Evolutionary conservation across 2,329 filamentous ascomycete genomes (phyloP).

Genomic region (Sporothrix dimorphospora): DNA sequence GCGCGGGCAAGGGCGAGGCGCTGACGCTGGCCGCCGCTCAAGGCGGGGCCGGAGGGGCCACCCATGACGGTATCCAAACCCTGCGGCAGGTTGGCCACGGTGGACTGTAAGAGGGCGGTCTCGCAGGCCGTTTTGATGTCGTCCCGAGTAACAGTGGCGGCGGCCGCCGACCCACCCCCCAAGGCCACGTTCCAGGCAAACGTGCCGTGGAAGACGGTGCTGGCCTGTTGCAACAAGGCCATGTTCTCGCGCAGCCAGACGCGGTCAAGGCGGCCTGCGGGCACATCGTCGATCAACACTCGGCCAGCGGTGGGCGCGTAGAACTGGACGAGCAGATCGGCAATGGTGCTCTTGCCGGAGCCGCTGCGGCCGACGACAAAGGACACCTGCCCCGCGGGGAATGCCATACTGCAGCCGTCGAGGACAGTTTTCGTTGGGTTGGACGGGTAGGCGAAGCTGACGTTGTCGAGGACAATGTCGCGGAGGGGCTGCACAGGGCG

Average conservation of each 20-base stretch:
- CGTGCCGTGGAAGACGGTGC: conserved; percentile 78
- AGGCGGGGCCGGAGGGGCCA: conserved; percentile 62
- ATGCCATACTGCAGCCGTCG: conserved; percentile 64
- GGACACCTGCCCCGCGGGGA: conserved; percentile 71
- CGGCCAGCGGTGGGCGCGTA: conserved; percentile 69
- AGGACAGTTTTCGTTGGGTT: conserved; percentile 65
- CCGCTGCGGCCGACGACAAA: conserved; percentile 87
- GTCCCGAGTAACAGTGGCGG: background rate
- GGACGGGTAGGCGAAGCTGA: conserved; percentile 81
- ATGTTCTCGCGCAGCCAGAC: conserved; percentile 78
- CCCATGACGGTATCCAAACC: conserved; percentile 76
- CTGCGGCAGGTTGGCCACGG: conserved; percentile 66
- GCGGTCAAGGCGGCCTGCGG: conserved; percentile 64
- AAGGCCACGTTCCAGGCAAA: conserved; percentile 78
- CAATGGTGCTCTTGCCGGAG: conserved; percentile 88
- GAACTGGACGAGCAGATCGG: conserved; percentile 76
- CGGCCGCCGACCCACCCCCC: conserved; percentile 47
- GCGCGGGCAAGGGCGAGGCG: conserved; percentile 80
- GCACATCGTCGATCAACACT: conserved; percentile 68
- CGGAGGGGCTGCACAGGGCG: conserved; percentile 57
- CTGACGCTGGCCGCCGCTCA: conserved; percentile 87
- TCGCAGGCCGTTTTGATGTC: conserved; percentile 65
- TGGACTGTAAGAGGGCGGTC: conserved; percentile 69
- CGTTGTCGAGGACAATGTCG: conserved; percentile 68
- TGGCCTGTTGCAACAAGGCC: conserved; percentile 81